Percentiles rank a stretch among this genome's conserved stretches.
Evolutionary conservation across 2,329 filamentous ascomycete species (phyloP).

Genomic region (Metarhizium humberi): DNA sequence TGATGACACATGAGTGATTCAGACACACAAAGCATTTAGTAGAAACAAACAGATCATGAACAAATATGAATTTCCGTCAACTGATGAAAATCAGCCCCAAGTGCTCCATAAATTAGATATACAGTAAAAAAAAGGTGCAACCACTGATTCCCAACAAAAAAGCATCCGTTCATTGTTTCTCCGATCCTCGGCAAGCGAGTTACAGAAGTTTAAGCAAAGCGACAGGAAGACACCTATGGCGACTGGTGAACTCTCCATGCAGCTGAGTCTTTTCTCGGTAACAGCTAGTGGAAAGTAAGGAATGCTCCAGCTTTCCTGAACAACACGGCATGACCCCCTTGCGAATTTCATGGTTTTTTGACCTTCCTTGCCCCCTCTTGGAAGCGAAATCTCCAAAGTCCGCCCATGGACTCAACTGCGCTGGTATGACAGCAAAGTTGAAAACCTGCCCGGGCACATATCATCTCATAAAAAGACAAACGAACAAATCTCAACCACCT

Average conservation of each 20-base stretch:
- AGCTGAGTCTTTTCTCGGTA: not conserved
- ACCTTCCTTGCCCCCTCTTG: not conserved
- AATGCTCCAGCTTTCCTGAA: not conserved
- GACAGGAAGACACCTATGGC: not conserved
- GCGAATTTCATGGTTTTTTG: not conserved
- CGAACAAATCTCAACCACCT: constrained; percentile 3
- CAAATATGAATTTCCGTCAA: constrained; percentile 9
- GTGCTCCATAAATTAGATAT: constrained; percentile 15
- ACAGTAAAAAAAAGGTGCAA: constrained; percentile 10
- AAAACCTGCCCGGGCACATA: not conserved
- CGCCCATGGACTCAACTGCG: not conserved
- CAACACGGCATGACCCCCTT: not conserved
- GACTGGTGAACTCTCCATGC: not conserved
- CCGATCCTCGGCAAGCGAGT: not conserved
- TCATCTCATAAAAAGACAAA: constrained; percentile 1
- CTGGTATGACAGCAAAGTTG: not conserved
- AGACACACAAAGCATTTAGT: not conserved
- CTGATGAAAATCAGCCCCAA: constrained; percentile 7
- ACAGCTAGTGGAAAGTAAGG: not conserved
- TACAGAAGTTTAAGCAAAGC: not conserved
- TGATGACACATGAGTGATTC: too few relatives aligned
- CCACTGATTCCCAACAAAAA: constrained; percentile 1
- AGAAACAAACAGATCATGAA: constrained; percentile 2
- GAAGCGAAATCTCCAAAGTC: not conserved
- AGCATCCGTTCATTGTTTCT: not conserved